Percentiles rank a stretch among this genome's conserved stretches.
Evolutionary conservation across 2,329 filamentous ascomycete genomes (phyloP).

Genomic region (Aspergillus sp.): DNA sequence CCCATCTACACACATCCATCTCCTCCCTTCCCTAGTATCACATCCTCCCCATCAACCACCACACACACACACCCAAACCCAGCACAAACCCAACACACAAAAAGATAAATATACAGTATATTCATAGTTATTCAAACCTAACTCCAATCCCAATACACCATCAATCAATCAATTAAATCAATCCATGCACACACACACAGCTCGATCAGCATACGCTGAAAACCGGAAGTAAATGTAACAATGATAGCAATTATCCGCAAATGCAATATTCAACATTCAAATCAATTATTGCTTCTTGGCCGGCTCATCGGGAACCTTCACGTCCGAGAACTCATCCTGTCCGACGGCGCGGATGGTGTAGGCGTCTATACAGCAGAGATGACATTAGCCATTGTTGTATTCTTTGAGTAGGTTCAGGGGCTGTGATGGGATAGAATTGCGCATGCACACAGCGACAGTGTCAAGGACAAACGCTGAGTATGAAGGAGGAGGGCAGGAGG

Average conservation of each 20-base stretch:
- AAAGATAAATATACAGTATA: neutral
- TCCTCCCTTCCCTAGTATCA: neutral
- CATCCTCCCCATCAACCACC: neutral
- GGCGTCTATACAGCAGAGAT: conserved; percentile 51
- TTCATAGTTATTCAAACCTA: neutral
- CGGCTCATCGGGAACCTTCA: conserved; percentile 79
- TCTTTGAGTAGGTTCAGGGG: too few species aligned
- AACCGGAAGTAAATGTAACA: too few species aligned
- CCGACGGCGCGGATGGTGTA: conserved; percentile 82
- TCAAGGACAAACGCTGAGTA: too few species aligned
- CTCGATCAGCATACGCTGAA: too few species aligned
- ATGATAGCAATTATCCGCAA: too few species aligned
- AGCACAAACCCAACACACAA: neutral
- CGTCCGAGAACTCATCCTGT: conserved; percentile 96
- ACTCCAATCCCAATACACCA: conserved; percentile 5
- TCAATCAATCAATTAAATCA: neutral
- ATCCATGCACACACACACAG: neutral
- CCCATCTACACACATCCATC: neutral
- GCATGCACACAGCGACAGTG: too few species aligned
- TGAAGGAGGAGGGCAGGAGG: too few species aligned
- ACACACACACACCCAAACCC: neutral
- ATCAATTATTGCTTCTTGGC: conserved; percentile 33
- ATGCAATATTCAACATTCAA: too few species aligned
- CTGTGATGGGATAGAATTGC: too few species aligned
- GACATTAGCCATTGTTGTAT: too few species aligned